Evolutionary conservation across 768 basidiomycete species (phyloP).

Genomic region (Termitomyces sp.): DNA sequence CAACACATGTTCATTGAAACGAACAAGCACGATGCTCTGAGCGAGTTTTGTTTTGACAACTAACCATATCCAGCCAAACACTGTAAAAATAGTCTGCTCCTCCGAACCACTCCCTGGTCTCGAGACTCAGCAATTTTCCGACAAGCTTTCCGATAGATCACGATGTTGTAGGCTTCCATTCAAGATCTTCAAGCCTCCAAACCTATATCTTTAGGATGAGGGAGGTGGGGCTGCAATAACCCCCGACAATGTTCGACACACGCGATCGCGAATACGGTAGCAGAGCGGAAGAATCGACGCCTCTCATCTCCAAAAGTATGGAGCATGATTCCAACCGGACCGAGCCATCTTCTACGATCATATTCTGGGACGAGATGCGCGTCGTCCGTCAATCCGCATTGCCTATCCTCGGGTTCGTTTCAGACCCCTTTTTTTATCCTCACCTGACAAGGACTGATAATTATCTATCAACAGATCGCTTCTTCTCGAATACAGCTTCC

Average conservation of each 20-base stretch:
- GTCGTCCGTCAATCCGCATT: not conserved
- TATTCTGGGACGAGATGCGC: not conserved
- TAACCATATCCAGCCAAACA: not conserved
- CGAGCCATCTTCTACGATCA: not conserved
- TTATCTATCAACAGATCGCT: not conserved
- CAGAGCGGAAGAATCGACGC: not conserved
- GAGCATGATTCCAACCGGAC: not conserved
- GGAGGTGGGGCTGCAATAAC: not conserved
- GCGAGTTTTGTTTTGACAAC: not conserved
- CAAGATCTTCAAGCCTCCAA: not conserved
- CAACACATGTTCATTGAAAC: not conserved
- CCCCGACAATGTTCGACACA: not conserved
- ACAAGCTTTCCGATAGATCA: not conserved
- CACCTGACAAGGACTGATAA: no score
- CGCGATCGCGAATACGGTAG: not conserved
- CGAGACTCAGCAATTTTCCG: not conserved
- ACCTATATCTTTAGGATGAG: not conserved
- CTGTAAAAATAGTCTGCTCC: no score
- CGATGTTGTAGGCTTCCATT: not conserved
- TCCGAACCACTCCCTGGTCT: not conserved
- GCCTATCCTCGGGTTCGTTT: not conserved
- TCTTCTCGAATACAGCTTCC: slow-evolving; percentile 72
- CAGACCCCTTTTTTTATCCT: not conserved
- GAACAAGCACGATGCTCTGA: not conserved
- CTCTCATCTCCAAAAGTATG: not conserved